A percentile compares a stretch with the other conserved stretches of the same genome.
Evolutionary conservation across 2,329 filamentous ascomycete species (phyloP).

Genomic region (Apiospora malaysiana): DNA sequence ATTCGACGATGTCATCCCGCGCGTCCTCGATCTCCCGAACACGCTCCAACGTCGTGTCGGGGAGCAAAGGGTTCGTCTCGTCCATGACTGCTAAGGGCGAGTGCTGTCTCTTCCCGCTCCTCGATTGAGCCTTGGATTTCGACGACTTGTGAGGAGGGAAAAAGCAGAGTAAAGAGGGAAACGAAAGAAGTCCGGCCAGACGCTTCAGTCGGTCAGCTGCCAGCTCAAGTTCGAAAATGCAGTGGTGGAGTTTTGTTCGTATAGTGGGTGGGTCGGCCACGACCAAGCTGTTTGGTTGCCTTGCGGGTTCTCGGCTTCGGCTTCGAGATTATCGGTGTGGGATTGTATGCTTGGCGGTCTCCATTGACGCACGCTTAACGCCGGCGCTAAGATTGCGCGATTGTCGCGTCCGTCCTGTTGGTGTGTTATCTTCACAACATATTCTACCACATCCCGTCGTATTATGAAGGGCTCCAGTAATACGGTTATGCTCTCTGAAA

Average conservation of each 20-base stretch:
- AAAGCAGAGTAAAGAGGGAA: background rate
- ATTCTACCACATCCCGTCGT: no score
- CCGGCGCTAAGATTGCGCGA: background rate
- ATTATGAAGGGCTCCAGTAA: no score
- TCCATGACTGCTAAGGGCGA: slow-evolving; percentile 35
- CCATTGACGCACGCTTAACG: background rate
- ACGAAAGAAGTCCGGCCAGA: background rate
- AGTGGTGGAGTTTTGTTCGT: background rate
- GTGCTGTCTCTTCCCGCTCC: background rate
- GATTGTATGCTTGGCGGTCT: background rate
- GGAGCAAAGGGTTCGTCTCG: slow-evolving; percentile 42
- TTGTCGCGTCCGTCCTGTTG: background rate
- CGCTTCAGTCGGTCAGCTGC: background rate
- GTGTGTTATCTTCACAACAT: no score
- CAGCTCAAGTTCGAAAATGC: background rate
- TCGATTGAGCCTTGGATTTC: background rate
- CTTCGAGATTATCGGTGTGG: background rate
- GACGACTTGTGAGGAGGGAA: no score
- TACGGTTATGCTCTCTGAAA: no score
- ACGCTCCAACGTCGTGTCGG: slow-evolving; percentile 32
- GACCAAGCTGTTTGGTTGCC: background rate
- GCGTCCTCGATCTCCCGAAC: slow-evolving; percentile 29
- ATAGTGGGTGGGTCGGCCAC: slow-evolving; percentile 1
- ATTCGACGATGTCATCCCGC: slow-evolving; percentile 46
- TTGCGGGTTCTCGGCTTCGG: background rate